Conservation (phyloP, 129 eudicot genomes). For the Rutidosis leptorrhynchoides region DNA sequence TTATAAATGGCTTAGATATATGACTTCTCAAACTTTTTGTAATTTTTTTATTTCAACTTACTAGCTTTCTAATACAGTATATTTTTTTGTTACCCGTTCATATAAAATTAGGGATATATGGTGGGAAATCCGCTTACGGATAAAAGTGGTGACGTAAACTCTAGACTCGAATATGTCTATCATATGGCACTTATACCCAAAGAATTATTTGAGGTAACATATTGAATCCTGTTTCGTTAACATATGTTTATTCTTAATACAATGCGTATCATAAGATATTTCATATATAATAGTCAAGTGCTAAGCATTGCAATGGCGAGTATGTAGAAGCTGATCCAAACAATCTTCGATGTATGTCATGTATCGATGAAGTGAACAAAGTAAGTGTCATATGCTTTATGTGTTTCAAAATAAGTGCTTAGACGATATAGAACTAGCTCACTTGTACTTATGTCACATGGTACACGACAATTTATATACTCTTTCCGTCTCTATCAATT, state of each 20-base stretch:
- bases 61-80: too few relatives aligned
- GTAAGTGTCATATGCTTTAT: neutral
- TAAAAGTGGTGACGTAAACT: slow-evolving; percentile 12
- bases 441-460: too few relatives aligned
- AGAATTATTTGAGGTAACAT: slow-evolving; percentile 28
- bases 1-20: too few relatives aligned
- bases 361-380: slow-evolving; percentile 15
- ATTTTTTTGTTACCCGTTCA: too few relatives aligned
- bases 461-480: too few relatives aligned
- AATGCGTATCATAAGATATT: neutral
- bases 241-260: too few relatives aligned
- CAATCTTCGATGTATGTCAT: slow-evolving; percentile 15
- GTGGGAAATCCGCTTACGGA: slow-evolving; percentile 29
- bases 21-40: too few relatives aligned
- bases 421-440: too few relatives aligned
- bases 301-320: slow-evolving; percentile 22
- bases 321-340: slow-evolving; percentile 24
- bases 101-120: slow-evolving; percentile 33
- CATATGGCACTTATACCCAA: slow-evolving; percentile 27
- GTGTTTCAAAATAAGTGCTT: too few relatives aligned
- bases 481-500: too few relatives aligned
- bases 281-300: slow-evolving; percentile 4
- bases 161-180: slow-evolving; percentile 14
- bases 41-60: too few relatives aligned
- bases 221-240: too few relatives aligned